A percentile compares a stretch with the other conserved stretches of the same genome.
phyloP scores from a whole-genome alignment of 352 stramenopile genomes.

The Peronospora destructor region DNA sequence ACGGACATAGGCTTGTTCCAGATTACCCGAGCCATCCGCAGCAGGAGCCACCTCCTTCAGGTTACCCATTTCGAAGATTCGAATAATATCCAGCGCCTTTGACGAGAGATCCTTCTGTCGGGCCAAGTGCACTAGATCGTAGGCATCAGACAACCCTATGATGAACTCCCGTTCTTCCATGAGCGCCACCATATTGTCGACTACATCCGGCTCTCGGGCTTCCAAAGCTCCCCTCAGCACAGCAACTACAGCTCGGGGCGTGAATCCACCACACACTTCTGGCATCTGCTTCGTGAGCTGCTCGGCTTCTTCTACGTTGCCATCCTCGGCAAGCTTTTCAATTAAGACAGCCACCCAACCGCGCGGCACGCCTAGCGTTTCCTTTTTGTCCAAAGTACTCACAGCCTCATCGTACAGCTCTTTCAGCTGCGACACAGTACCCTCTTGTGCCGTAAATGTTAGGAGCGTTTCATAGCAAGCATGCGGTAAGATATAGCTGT shows the following conservation, averaged over 20 bases:
- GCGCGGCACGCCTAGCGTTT: conserved; percentile 30
- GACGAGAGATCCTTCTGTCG: conserved; percentile 31
- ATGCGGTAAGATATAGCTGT: conserved; percentile 42
- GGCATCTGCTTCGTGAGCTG: conserved; percentile 36
- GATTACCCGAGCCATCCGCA: conserved; percentile 25
- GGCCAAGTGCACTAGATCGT: conserved; percentile 49
- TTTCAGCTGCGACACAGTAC: conserved; percentile 29
- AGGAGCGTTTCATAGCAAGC: conserved; percentile 44
- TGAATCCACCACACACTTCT: conserved; percentile 30
- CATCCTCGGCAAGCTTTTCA: conserved; percentile 31
- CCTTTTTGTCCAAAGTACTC: conserved; percentile 22
- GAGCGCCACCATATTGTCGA: conserved; percentile 29
- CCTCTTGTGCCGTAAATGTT: conserved; percentile 32
- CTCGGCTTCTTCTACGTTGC: conserved; percentile 35
- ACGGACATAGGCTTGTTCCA: conserved; percentile 19
- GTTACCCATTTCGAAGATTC: conserved; percentile 44
- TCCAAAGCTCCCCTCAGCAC: conserved; percentile 36
- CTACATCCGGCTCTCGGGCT: conserved; percentile 18
- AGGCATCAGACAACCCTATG: conserved; percentile 35
- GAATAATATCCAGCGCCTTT: conserved; percentile 41
- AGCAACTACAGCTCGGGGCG: conserved; percentile 35
- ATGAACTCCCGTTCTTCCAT: conserved; percentile 41
- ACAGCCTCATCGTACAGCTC: conserved; percentile 46
- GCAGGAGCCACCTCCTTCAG: conserved; percentile 22
- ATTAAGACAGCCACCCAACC: conserved; percentile 44